A percentile compares a stretch with the other conserved stretches of the same genome.
phyloP scores from a whole-genome alignment of 306 rosid species.

The Glycine soja region DNA sequence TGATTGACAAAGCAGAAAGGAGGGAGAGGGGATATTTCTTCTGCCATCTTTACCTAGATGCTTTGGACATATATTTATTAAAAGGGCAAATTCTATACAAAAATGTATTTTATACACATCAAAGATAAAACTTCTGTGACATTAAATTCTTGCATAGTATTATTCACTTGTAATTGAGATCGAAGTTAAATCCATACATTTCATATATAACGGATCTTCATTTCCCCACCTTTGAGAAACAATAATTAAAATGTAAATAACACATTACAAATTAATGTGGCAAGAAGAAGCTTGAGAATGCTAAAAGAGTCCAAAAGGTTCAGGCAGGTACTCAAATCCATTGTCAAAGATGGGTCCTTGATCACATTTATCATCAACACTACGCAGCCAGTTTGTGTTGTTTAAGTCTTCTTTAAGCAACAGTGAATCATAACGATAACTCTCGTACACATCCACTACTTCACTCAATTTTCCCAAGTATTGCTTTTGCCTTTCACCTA shows the following conservation, averaged over 20 bases:
- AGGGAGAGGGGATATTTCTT: background rate
- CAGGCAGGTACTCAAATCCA: conserved; percentile 81
- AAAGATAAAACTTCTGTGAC: background rate
- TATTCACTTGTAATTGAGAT: background rate
- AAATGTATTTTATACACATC: background rate
- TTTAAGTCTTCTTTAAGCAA: conserved; percentile 75
- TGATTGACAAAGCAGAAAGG: background rate
- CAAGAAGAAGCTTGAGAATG: conserved; percentile 45
- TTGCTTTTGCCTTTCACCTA: conserved; percentile 43
- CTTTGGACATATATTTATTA: background rate
- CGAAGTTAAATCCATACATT: conserved; percentile 18
- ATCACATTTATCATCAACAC: conserved; percentile 68
- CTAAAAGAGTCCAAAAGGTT: conserved; percentile 75
- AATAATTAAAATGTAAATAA: background rate
- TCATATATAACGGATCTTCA: background rate
- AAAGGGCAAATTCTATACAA: background rate
- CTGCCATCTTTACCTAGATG: background rate
- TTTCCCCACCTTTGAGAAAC: background rate
- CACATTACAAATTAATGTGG: conserved; percentile 25
- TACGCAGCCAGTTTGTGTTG: conserved; percentile 74
- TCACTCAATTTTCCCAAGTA: conserved; percentile 59
- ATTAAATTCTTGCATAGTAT: background rate
- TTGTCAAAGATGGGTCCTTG: conserved; percentile 67
- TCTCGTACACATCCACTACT: conserved; percentile 67
- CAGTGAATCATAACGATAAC: conserved; percentile 73